These are phyloP conservation scores for Ananas comosus DNA, from an alignment of 176 grass and related monocot species.

Conservation along the genomic window DNA sequence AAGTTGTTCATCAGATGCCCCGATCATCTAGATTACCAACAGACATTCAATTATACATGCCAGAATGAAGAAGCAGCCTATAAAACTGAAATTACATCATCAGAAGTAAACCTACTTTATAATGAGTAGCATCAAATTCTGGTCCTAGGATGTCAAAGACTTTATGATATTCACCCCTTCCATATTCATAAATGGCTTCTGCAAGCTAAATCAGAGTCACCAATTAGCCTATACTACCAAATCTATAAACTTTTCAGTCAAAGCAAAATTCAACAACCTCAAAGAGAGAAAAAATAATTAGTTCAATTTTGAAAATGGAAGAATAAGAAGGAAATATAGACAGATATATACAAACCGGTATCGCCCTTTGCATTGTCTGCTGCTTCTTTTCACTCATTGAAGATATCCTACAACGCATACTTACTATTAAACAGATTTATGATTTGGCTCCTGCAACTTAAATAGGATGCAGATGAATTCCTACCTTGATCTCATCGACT, in stretches of 20 bases:
- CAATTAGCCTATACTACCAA: neutral
- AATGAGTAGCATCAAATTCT: conserved; percentile 43
- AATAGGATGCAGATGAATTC: conserved; percentile 1
- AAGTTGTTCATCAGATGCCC: conserved; percentile 75
- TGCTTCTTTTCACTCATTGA: conserved; percentile 38
- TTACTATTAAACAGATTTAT: neutral
- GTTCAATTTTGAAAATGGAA: neutral
- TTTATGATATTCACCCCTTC: conserved; percentile 42
- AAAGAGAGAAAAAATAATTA: neutral
- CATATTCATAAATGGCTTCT: conserved; percentile 57
- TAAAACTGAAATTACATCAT: neutral
- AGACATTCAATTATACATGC: conserved; percentile 3
- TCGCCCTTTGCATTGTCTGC: conserved; percentile 33
- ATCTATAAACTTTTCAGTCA: neutral
- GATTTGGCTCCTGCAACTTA: conserved; percentile 3
- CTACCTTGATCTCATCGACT: conserved; percentile 51
- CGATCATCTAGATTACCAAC: conserved; percentile 51
- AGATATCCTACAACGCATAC: conserved; percentile 28
- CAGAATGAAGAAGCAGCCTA: neutral
- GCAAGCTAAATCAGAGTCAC: conserved; percentile 38
- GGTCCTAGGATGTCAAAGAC: conserved; percentile 51
- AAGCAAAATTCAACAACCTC: neutral
- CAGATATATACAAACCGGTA: conserved; percentile 27
- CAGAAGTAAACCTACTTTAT: conserved; percentile 36
- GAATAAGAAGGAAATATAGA: conserved; percentile 6